phyloP scores from a whole-genome alignment of 2,329 filamentous ascomycete genomes.

The Fusarium sp. region DNA sequence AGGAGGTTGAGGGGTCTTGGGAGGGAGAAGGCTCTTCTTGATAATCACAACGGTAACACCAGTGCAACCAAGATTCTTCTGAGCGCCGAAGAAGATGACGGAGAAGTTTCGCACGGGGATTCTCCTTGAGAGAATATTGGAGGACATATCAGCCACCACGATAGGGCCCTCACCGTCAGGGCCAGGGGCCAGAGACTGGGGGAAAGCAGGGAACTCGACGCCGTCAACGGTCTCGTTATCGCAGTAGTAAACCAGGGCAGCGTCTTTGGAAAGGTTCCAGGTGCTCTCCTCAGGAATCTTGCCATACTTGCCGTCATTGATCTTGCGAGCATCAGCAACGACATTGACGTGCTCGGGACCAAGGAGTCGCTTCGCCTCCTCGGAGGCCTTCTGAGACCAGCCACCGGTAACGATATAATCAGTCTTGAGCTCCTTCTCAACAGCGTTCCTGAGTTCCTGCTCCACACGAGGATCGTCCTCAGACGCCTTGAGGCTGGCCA shows the following conservation, averaged over 20 bases:
- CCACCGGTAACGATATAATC: slow-evolving; percentile 94
- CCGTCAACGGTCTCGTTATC: slow-evolving; percentile 96
- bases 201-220: slow-evolving; percentile 87
- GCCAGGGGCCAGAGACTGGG: slow-evolving; percentile 72
- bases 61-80: slow-evolving; percentile 92
- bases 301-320: slow-evolving; percentile 86
- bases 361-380: slow-evolving; percentile 84
- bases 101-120: slow-evolving; percentile 86
- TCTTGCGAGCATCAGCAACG: slow-evolving; percentile 75
- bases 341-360: slow-evolving; percentile 84
- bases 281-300: slow-evolving; percentile 82
- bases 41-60: slow-evolving; percentile 91
- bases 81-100: slow-evolving; percentile 91
- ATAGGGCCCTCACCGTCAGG: slow-evolving; percentile 77
- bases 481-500: slow-evolving; percentile 67
- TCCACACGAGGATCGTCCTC: slow-evolving; percentile 67
- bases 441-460: slow-evolving; percentile 72
- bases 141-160: slow-evolving; percentile 93
- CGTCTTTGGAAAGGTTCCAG: slow-evolving; percentile 80
- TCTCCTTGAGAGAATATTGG: slow-evolving; percentile 88
- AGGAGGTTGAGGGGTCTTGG: slow-evolving; percentile 74
- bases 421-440: slow-evolving; percentile 80
- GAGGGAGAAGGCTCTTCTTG: slow-evolving; percentile 84
- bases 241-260: slow-evolving; percentile 88
- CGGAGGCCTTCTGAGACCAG: slow-evolving; percentile 89